Evolutionary conservation across 495 filamentous ascomycete species (phyloP).

Genomic region (Hypoxylon cercidicola): DNA sequence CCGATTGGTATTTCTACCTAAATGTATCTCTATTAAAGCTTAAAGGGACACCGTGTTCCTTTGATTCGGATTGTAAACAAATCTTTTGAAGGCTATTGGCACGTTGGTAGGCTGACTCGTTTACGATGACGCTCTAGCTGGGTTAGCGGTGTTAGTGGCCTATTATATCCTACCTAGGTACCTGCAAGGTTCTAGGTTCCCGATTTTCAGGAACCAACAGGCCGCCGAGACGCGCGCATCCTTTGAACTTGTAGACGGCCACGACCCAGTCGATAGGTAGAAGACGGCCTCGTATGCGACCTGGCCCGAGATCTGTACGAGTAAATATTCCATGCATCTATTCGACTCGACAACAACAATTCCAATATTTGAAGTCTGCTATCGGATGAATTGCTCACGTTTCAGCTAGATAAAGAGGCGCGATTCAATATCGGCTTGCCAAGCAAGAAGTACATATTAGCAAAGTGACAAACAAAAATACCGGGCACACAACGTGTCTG

Average conservation of each 20-base stretch:
- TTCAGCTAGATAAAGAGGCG: slow-evolving; percentile 35
- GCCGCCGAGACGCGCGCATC: slow-evolving; percentile 30
- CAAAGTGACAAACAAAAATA: slow-evolving; percentile 19
- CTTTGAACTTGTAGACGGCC: slow-evolving; percentile 19
- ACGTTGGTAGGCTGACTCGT: not conserved
- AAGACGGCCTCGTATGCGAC: slow-evolving; percentile 32
- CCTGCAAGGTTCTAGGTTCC: slow-evolving; percentile 20
- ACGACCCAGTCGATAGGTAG: slow-evolving; percentile 31
- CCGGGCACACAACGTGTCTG: slow-evolving; percentile 14
- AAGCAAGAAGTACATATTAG: slow-evolving; percentile 28
- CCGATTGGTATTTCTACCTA: too few species aligned
- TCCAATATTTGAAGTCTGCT: slow-evolving; percentile 10
- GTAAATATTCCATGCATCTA: slow-evolving; percentile 16
- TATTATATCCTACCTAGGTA: slow-evolving; percentile 16
- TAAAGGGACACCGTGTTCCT: too few species aligned
- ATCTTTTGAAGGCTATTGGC: too few species aligned
- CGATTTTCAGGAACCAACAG: slow-evolving; percentile 37
- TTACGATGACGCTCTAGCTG: too few species aligned
- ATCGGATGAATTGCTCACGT: slow-evolving; percentile 18
- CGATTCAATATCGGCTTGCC: slow-evolving; percentile 22
- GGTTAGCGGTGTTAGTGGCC: not conserved
- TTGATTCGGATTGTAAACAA: too few species aligned
- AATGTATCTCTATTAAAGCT: too few species aligned
- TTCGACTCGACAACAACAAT: slow-evolving; percentile 1
- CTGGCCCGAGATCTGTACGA: slow-evolving; percentile 27